Percentiles rank a stretch among this genome's conserved stretches.
These are phyloP conservation scores for Sarcocystis neurona DNA, from an alignment of 169 alveolate genomes.

Conservation along the genomic window DNA sequence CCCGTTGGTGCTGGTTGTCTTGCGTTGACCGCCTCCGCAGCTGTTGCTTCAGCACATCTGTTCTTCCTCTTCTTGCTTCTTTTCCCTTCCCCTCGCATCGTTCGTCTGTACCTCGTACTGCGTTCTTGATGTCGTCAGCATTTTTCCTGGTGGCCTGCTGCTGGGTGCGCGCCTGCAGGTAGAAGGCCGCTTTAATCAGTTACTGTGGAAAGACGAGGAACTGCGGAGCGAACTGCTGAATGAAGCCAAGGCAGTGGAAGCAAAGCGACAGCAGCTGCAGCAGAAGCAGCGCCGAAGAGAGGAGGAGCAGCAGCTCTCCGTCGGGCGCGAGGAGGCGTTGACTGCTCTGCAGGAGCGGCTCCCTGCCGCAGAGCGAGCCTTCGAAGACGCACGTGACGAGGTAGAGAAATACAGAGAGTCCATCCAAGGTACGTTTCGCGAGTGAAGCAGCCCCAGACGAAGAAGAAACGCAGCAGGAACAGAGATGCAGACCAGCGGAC, in stretches of 20 bases:
- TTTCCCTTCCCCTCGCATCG: background rate
- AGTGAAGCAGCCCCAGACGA: background rate
- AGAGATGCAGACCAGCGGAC: too few species aligned
- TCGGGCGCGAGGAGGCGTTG: background rate
- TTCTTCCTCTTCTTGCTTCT: background rate
- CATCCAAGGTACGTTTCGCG: conserved; percentile 24
- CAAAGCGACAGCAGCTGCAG: conserved; percentile 27
- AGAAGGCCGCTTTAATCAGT: conserved; percentile 19
- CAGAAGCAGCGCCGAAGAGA: background rate
- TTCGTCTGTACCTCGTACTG: background rate
- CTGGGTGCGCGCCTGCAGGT: background rate
- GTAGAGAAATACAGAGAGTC: conserved; percentile 30
- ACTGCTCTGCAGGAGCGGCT: background rate
- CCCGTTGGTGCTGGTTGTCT: background rate
- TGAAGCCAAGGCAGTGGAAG: conserved; percentile 30
- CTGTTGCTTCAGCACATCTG: background rate
- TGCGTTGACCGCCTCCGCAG: too few species aligned
- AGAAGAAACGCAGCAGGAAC: background rate
- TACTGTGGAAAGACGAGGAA: conserved; percentile 40
- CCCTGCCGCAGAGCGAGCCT: conserved; percentile 28
- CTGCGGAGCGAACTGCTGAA: conserved; percentile 40
- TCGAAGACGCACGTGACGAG: conserved; percentile 31
- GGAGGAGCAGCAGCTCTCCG: conserved; percentile 28
- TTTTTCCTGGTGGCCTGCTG: too few species aligned
- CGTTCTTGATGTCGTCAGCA: background rate